phyloP scores from a whole-genome alignment of 2,329 filamentous ascomycete species.

The Clarireedia hainanense region DNA sequence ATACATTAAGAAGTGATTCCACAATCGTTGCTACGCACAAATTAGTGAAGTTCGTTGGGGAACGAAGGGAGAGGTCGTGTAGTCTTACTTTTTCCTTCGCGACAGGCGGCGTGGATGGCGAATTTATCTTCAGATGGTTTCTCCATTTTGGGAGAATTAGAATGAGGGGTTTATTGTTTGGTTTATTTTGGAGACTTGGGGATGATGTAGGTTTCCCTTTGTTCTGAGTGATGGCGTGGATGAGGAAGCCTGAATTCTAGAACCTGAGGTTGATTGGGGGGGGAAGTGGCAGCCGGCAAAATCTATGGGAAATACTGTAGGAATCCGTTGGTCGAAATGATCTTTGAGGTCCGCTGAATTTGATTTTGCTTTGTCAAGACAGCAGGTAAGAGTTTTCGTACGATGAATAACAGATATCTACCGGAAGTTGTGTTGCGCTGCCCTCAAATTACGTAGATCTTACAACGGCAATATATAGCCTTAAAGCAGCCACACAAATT shows the following conservation, averaged over 20 bases:
- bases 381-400: no score
- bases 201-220: background rate
- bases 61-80: background rate
- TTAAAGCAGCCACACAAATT: background rate
- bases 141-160: slow-evolving; percentile 2
- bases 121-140: slow-evolving; percentile 48
- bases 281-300: background rate
- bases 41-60: slow-evolving; percentile 19
- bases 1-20: slow-evolving; percentile 66
- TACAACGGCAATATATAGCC: no score
- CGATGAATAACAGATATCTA: no score
- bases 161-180: background rate
- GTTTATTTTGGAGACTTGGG: no score
- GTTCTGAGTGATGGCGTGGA: slow-evolving; percentile 2
- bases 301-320: no score
- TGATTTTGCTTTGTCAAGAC: no score
- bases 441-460: no score
- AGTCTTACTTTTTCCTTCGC: slow-evolving; percentile 70
- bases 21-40: slow-evolving; percentile 52
- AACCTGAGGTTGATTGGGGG: background rate
- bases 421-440: no score
- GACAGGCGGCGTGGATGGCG: slow-evolving; percentile 77
- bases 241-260: background rate
- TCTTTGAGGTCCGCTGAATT: no score
- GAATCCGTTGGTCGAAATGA: no score